Base-by-base conservation (phyloP, 768 basidiomycete genomes). In the Suillus brevipes region DNA sequence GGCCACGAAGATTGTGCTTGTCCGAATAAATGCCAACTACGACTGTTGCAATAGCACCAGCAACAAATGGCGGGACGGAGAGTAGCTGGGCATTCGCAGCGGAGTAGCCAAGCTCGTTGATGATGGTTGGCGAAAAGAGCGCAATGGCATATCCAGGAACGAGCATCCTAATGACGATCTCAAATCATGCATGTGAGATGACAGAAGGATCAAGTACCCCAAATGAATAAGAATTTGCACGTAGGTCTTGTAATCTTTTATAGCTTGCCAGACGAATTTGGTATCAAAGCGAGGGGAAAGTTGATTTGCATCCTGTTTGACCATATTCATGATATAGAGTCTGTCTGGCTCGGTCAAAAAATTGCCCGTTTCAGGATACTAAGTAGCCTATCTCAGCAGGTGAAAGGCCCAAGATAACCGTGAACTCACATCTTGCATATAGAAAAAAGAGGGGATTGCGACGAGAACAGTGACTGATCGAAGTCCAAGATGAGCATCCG, bases 301-400 rank as follows among this genome's bases (percentile, higher is more conserved):
- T 64, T 79, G 79, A 65, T 79, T 79, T 2, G 76, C 69, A 56
- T 85, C 84, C 58, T 80, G 77, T 66, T 79, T 80, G 62, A 86
- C 69, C 77, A 82, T 73, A 14, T 77, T 65, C 10, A 80, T 61
- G 6, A 86, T 72, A 58, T 74, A 68, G 49, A 61, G 67, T 56
- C 78, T 80, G 67, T 88, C 87, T 3, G 69, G 63, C 8, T 79
- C 76, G 12, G 78, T 82, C 64, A 88, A 73, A 75, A 87, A 89
- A 25, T 75, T 78, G 18, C 86, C 86, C 1, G 86, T 88, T 67
- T 83, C 82, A 34, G 86, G 85, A 72, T 84, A 87, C 83, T 84
- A 65, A 49, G 1, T n/a, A 16, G 57, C 18, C 12, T 37, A 9
- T 36, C 18, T 34, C 9, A 6, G 45, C 40, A 31, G 60, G 28